Evolutionary conservation across 495 filamentous ascomycete species (phyloP), one percentile per base, ranked within the genome.

Genomic region (Podospora fimiseda): DNA sequence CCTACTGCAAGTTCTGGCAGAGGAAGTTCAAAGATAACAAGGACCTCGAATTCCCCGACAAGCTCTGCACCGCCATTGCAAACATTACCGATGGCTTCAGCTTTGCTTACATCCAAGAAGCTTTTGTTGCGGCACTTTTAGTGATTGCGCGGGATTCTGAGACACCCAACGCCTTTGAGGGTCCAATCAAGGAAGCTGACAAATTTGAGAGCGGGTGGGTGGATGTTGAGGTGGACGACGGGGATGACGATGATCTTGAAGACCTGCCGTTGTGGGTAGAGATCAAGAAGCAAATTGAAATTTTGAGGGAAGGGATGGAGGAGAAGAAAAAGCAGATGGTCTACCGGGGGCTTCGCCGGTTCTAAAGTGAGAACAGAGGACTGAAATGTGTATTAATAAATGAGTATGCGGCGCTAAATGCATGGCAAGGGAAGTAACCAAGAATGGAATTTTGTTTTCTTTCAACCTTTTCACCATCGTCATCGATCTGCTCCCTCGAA

Each of bases 101-200:
- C 62, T 86, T 85, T 57, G 83, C 83, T 0, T 85, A 85, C 49
- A 68, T 86, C 58, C 78, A 86, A 59, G 83, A 86, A 57, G 79
- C 75, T 0, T 85, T 86, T 44, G 77, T 86, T 1, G 76, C 80
- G 3, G 75, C 80, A 1, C 58, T 85, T 39, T 61, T 85, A 40
- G 67, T 71, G 9, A 77, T 85, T 27, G 77, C 72, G 0, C 59
- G 67, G 20, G 59, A 57, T 16, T 61, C 63, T 4, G 24, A 55
- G 2, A 51, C 33, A 1, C 16, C 30, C 0, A 41, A n/a, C 39
- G 27, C n/a, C 11, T 53, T 43, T 4, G 50, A 37, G 18, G 39
- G 21, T 15, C 18, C 22, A 9, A 38, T 36, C 11, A 20, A 48
- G n/a, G 47, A 37, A 8, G 23, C 50, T 3, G 55, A 53, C n/a